Percentiles rank a stretch among this genome's conserved stretches.
phyloP scores from a whole-genome alignment of 1,284 basidiomycete species.

The Tylopilus orsonianus region DNA sequence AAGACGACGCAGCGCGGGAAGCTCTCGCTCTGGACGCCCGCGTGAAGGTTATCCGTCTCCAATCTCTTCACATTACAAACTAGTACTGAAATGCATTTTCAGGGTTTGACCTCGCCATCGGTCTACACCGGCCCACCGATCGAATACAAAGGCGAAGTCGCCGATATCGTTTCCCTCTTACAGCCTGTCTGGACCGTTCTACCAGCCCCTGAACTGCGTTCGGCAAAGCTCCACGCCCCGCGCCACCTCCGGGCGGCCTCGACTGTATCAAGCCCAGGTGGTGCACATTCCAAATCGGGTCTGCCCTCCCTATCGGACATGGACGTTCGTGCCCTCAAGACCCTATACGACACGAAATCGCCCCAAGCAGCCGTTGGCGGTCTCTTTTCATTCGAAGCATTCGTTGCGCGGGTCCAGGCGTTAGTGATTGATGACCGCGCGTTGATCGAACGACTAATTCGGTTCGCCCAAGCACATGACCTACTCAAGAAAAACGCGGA shows the following conservation, averaged over 20 bases:
- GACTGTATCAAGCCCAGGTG: constrained; percentile 32
- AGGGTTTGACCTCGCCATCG: constrained; percentile 28
- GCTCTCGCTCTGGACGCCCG: constrained; percentile 42
- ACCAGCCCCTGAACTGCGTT: constrained; percentile 76
- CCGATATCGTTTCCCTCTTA: constrained; percentile 61
- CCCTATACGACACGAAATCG: constrained; percentile 57
- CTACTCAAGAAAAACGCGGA: constrained; percentile 88
- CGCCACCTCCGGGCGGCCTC: constrained; percentile 49
- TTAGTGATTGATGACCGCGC: constrained; percentile 79
- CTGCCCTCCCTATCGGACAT: constrained; percentile 67
- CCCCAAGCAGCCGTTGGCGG: constrained; percentile 38
- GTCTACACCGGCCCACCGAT: constrained; percentile 33
- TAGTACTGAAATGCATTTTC: constrained; percentile 9
- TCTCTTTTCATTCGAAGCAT: constrained; percentile 67
- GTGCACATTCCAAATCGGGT: constrained; percentile 31
- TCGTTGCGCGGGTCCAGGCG: constrained; percentile 73
- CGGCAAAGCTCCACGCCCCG: constrained; percentile 55
- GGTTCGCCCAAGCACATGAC: constrained; percentile 85
- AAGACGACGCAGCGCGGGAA: constrained; percentile 53
- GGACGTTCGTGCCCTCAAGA: constrained; percentile 76
- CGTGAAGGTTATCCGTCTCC: constrained; percentile 40
- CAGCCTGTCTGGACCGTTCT: constrained; percentile 77
- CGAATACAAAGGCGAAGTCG: constrained; percentile 52
- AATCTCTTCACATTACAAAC: constrained; percentile 1
- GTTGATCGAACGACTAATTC: constrained; percentile 77